Evolutionary conservation across 2,329 filamentous ascomycete genomes (phyloP), one percentile per base, ranked within the genome.

Genomic region (Penicillium vulpinum): DNA sequence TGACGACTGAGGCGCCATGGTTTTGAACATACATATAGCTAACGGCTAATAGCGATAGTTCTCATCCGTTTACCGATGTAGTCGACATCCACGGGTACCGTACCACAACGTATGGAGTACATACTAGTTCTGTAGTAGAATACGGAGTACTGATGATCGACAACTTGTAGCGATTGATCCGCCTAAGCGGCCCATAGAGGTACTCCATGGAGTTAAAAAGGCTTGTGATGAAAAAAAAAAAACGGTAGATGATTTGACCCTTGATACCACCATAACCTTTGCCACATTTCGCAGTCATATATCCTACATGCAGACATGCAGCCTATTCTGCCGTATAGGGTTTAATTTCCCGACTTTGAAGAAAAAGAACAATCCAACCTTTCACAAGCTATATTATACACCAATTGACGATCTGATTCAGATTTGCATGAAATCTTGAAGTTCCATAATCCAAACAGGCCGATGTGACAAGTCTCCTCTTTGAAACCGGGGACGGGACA

Each of bases 401-500:
- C 24, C n/a, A n/a, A 31, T 31, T 21, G 8, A 10, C 8, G 31
- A 2, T 16, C 16, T 35, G 15, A 16, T 15, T 35, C 31, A 16
- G 15, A 16, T 16, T 35, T 13, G 11, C 31, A 35, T 35, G 5
- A 35, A 35, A 35, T 16, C 18, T 16, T 22, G 26, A 41, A 24
- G 26, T 5, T 38, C 33, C 4, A 49, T 21, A 13, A 39, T 11
- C n/a, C 4, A 49, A 28, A 7, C 22, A 21, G 33, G 22, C 36
- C 7, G n/a, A 26, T 24, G 21, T n/a, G 45, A 47, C n/a, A n/a
- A 38, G 24, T 46, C 21, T 9, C 9, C 40, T 59, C 40, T 64
- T 60, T 58, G 40, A 45, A 62, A 62, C 54, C 8, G 28, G 28
- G 38, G 24, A 39, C 18, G 24, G 16, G 18, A 21, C n/a, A 3